Evolutionary conservation across 306 rosid genomes (phyloP), one percentile per base, ranked within the genome.

Genomic region (Casuarina cunninghamiana): DNA sequence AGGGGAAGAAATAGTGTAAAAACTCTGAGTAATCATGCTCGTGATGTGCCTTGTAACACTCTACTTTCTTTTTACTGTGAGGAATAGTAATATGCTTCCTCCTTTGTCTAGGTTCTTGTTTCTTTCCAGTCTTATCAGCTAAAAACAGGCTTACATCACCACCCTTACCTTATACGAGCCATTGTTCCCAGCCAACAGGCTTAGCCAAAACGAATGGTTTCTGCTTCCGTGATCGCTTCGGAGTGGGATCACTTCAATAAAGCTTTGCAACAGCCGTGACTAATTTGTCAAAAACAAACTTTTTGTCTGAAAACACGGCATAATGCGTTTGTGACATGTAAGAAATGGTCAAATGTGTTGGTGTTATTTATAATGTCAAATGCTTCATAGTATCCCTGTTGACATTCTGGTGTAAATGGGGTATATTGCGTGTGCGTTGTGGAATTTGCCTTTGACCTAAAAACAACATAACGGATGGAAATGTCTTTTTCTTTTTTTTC

Each of bases 261-360:
- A 35, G 35, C 10, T 32, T 32, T 61, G n/a, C 43, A 6, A 35
- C 55, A 32, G 17, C 35, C 15, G 15, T 11, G 68, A 11, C 43
- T 61, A 37, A 61, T 35, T 61, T 61, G 68, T 12, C 35, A 12
- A 4, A 8, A 15, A 51, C 5, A 61, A 35, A 12, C 5, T 12
- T 61, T 61, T 61, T 61, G 68, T 37, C 19, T 43, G 37, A 37
- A 62, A 58, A 26, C 2, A 26, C 3, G 35, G 35, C 10, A 19
- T 5, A 10, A 7, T 26, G 35, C 26, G 38, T 37, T 35, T 58
- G 65, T 58, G 12, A 58, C 46, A 17, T 41, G 7, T 44, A 3
- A 63, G 69, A 63, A 63, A 13, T 66, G 71, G 71, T 66, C 71
- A 66, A 66, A 16, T 17, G 13, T 17, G 50, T 41, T 66, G 35